A percentile compares a stretch with the other conserved stretches of the same genome.
These are phyloP conservation scores for Raddia guianensis DNA, from an alignment of 176 grass and related monocot species.

Conservation along the genomic window DNA sequence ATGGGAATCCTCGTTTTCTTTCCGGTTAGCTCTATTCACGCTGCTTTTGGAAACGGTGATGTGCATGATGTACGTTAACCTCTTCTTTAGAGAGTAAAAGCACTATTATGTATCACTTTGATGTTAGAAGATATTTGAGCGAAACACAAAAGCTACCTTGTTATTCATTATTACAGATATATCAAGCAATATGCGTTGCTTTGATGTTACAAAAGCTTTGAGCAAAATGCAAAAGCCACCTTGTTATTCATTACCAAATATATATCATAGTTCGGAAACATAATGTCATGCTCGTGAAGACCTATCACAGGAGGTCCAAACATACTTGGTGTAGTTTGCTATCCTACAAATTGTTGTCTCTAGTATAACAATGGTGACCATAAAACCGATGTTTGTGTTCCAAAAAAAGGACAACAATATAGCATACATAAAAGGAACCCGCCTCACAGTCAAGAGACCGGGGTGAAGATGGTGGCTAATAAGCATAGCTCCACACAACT, in stretches of 20 bases:
- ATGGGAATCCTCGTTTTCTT: no score
- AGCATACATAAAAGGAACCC: not conserved
- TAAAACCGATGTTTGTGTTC: not conserved
- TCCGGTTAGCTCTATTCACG: no score
- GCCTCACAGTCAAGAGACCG: not conserved
- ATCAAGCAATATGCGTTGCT: no score
- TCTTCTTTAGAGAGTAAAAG: no score
- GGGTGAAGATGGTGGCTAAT: not conserved
- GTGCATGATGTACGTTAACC: no score
- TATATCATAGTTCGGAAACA: not conserved
- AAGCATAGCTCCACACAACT: not conserved
- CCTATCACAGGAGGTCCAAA: not conserved
- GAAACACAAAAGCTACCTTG: not conserved
- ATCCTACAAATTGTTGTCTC: not conserved
- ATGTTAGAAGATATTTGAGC: no score
- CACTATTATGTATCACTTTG: no score
- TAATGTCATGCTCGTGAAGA: not conserved
- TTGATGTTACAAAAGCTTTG: no score
- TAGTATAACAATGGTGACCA: not conserved
- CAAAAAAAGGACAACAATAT: not conserved
- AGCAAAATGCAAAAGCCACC: not conserved
- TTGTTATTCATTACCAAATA: conserved; percentile 38
- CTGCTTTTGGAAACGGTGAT: no score
- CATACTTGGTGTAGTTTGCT: not conserved
- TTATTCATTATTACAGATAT: conserved; percentile 33